Conservation (phyloP, 2,329 filamentous ascomycete species). For the Fusarium sp. region DNA sequence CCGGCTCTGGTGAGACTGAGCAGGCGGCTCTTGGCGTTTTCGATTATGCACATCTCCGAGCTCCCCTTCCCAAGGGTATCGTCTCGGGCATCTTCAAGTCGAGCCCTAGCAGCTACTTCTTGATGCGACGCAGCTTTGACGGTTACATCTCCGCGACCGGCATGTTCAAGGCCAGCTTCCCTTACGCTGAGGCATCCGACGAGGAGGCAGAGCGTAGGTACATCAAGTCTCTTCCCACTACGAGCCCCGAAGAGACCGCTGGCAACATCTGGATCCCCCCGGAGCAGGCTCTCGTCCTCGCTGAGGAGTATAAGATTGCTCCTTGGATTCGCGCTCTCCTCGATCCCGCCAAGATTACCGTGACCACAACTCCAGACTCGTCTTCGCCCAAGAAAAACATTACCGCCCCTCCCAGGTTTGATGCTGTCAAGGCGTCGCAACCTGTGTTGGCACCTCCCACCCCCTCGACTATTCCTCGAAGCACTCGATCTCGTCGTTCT, state of each 20-base stretch:
- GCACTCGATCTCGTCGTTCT: slow-evolving; percentile 65
- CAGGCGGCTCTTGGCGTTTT: slow-evolving; percentile 82
- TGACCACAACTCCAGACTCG: slow-evolving; percentile 70
- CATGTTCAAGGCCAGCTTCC: slow-evolving; percentile 93
- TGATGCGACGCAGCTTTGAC: slow-evolving; percentile 91
- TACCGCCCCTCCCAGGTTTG: slow-evolving; percentile 82
- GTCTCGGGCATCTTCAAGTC: slow-evolving; percentile 93
- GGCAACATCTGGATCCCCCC: slow-evolving; percentile 97
- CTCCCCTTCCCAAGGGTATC: slow-evolving; percentile 90
- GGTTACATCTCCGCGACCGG: slow-evolving; percentile 87
- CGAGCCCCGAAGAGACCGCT: slow-evolving; percentile 90
- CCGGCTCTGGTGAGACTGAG: slow-evolving; percentile 79
- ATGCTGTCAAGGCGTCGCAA: slow-evolving; percentile 59
- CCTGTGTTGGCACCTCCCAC: slow-evolving; percentile 62
- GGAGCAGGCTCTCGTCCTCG: slow-evolving; percentile 80
- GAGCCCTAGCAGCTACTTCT: slow-evolving; percentile 91
- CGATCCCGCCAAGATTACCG: slow-evolving; percentile 82
- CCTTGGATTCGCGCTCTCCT: slow-evolving; percentile 94
- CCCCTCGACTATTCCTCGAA: slow-evolving; percentile 58
- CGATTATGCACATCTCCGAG: slow-evolving; percentile 95
- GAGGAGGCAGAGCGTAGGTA: slow-evolving; percentile 83
- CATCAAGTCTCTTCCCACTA: slow-evolving; percentile 84
- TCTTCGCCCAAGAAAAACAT: slow-evolving; percentile 81
- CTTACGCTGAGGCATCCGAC: slow-evolving; percentile 77
- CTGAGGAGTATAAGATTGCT: slow-evolving; percentile 86